Conservation (phyloP, 2,329 filamentous ascomycete genomes). For the Pseudocercospora cruenta region DNA sequence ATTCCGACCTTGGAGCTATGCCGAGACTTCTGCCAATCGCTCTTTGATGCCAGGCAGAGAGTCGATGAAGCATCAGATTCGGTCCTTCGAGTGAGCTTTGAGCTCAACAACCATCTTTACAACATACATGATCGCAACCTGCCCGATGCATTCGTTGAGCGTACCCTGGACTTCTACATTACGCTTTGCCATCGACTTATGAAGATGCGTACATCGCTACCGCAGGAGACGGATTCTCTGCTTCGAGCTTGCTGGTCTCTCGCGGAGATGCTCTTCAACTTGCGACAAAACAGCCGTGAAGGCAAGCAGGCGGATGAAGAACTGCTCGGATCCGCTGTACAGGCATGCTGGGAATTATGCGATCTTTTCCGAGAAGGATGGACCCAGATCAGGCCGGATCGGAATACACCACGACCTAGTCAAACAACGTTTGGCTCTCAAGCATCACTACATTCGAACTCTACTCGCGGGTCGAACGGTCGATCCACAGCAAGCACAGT, state of each 20-base stretch:
- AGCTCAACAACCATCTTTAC: conserved; percentile 93
- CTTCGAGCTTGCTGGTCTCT: conserved; percentile 86
- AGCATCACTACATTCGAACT: conserved; percentile 26
- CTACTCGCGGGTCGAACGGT: conserved; percentile 30
- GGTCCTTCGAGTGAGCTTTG: conserved; percentile 87
- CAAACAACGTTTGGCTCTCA: conserved; percentile 70
- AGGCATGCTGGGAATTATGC: conserved; percentile 92
- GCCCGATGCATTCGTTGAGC: conserved; percentile 83
- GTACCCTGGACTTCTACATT: conserved; percentile 92
- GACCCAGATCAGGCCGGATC: conserved; percentile 83
- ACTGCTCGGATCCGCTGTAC: conserved; percentile 81
- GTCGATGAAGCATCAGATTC: conserved; percentile 82
- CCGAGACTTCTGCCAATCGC: conserved; percentile 85
- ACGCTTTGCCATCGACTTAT: conserved; percentile 93
- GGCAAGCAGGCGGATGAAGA: conserved; percentile 77
- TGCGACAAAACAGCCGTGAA: conserved; percentile 80
- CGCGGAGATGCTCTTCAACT: conserved; percentile 89
- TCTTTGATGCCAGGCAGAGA: conserved; percentile 82
- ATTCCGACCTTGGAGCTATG: conserved; percentile 81
- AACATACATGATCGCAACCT: conserved; percentile 85
- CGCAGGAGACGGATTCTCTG: conserved; percentile 80
- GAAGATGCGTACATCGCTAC: conserved; percentile 82
- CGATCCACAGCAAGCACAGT: conserved; percentile 52
- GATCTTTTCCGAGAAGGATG: conserved; percentile 92
- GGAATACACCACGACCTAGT: conserved; percentile 79